Percentiles rank a stretch among this genome's conserved stretches.
These are phyloP conservation scores for Carex parvula DNA, from an alignment of 176 grass and related monocot species.

Conservation along the genomic window DNA sequence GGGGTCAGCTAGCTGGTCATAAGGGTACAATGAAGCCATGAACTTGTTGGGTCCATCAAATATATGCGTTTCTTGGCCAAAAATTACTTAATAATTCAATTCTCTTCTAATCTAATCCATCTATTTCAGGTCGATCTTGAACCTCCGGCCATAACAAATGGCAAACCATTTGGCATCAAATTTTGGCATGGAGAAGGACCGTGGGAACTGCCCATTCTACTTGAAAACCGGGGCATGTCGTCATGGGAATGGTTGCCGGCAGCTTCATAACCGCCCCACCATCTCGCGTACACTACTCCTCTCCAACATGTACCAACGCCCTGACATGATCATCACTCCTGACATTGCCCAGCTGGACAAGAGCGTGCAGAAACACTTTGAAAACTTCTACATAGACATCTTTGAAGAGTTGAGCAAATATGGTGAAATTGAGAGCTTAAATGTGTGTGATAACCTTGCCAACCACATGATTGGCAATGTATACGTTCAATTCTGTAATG, in stretches of 20 bases:
- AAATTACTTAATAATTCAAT: background rate
- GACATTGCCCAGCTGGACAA: constrained; percentile 33
- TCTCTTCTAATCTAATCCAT: background rate
- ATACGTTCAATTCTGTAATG: constrained; percentile 33
- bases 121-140: background rate
- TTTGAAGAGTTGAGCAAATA: constrained; percentile 42
- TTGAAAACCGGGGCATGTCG: constrained; percentile 45
- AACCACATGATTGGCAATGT: constrained; percentile 48
- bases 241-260: constrained; percentile 38
- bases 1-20: too few species aligned
- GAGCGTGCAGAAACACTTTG: constrained; percentile 38
- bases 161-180: constrained; percentile 44
- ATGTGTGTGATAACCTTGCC: constrained; percentile 42
- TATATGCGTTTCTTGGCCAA: background rate
- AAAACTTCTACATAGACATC: constrained; percentile 40
- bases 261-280: constrained; percentile 38
- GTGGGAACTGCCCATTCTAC: constrained; percentile 44
- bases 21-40: background rate
- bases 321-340: constrained; percentile 35
- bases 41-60: background rate
- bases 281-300: constrained; percentile 35
- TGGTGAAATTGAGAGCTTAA: constrained; percentile 32
- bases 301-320: constrained; percentile 44
- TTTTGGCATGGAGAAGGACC: constrained; percentile 41
- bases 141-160: constrained; percentile 5